Base-by-base conservation (phyloP, 495 filamentous ascomycete species). In the Aspergillus nanangensis region DNA sequence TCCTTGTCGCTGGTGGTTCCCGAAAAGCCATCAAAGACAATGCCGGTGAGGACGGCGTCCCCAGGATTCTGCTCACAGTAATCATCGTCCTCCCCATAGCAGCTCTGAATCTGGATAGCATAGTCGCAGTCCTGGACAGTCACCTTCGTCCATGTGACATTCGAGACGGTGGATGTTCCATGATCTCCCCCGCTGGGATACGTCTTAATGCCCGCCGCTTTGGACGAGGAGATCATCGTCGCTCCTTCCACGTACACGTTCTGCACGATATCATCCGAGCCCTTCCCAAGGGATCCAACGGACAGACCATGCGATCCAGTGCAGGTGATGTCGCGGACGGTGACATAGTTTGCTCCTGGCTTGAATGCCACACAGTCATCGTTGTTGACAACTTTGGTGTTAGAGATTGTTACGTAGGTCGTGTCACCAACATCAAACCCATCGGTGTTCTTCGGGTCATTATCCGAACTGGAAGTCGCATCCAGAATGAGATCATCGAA, bases 281-380 rank as follows among this genome's bases (percentile, higher is more conserved):
- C 42, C 18, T 66, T 61, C 0, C 67, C 66, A 24, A 71, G 47
- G 1, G 62, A 66, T 4, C 70, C 70, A 5, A 73, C 66, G 4
- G 65, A 70, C 0, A 73, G 36, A 3, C 70, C 70, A 37, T 73
- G 69, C 8, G 63, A 67, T 7, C 69, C 69, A n/a, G 53, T 67
- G 50, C 69, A 73, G 23, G 58, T 62, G 5, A 70, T 61, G 14
- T 56, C 48, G 2, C 47, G 58, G 4, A 70, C 65, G 0, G 61
- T 69, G 9, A 71, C 56, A 27, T 62, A 61, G 40, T 70, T 60
- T 2, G 63, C 56, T 10, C 68, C 66, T 0, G 69, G 63, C 33
- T 73, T 73, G 39, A 75, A 70, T 0, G 70, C 71, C 7, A 75
- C 62, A 25, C 70, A 75, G 61, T 72, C 69, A 32, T 75, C 71